These are phyloP conservation scores for Sisymbrium altissimum DNA, from an alignment of 345 rosid genomes.

Conservation along the genomic window DNA sequence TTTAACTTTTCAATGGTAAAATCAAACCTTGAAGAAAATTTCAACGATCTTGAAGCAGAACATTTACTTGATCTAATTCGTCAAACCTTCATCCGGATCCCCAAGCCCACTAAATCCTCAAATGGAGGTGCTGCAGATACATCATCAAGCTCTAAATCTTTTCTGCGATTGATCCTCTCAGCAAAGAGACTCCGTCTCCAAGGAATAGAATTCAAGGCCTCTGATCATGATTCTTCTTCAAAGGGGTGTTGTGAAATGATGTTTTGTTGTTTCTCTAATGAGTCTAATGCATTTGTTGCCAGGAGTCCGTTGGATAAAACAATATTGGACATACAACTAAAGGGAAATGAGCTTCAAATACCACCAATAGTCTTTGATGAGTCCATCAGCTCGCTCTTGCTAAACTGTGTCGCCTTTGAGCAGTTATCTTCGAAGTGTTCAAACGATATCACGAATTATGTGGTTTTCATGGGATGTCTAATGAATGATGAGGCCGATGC, in stretches of 20 bases:
- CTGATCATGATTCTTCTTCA: background rate
- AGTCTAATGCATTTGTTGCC: background rate
- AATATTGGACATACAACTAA: background rate
- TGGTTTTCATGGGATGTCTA: conserved; percentile 33
- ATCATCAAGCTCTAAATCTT: background rate
- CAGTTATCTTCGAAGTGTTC: background rate
- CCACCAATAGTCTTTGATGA: background rate
- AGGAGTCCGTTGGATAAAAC: background rate
- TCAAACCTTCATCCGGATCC: background rate
- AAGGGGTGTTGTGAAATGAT: too few species aligned
- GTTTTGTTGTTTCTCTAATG: too few species aligned
- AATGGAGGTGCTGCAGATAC: background rate
- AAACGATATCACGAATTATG: background rate
- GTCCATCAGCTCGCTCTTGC: background rate
- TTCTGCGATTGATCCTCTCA: background rate
- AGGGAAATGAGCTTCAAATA: background rate
- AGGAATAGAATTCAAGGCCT: background rate
- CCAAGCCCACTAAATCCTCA: too few species aligned
- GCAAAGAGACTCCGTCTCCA: conserved; percentile 3
- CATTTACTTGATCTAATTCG: conserved; percentile 1
- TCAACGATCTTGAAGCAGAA: background rate
- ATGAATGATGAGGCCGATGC: conserved; percentile 44
- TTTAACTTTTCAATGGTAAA: background rate
- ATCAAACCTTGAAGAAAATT: background rate
- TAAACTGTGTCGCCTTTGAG: background rate